A percentile compares a stretch with the other conserved stretches of the same genome.
Conservation (phyloP, 495 filamentous ascomycete species). For the Aspergillus indologenus region DNA sequence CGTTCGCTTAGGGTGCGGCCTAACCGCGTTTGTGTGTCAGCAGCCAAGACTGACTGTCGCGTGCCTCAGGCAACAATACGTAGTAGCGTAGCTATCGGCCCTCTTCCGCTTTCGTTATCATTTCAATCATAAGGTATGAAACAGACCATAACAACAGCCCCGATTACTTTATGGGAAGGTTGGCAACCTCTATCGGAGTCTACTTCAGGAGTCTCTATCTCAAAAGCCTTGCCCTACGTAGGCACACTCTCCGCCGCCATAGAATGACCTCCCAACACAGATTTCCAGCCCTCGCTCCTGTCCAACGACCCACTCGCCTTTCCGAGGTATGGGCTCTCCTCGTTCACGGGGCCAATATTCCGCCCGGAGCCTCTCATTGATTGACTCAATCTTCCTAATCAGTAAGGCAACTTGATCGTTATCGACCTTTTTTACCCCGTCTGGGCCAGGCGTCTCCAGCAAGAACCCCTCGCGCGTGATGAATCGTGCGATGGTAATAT, state of each 20-base stretch:
- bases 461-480: constrained; percentile 54
- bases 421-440: constrained; percentile 23
- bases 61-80: constrained; percentile 27
- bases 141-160: too few relatives aligned
- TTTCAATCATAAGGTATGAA: too few relatives aligned
- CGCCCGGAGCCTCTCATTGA: constrained; percentile 67
- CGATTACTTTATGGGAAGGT: too few relatives aligned
- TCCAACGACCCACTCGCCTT: constrained; percentile 68
- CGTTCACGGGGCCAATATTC: constrained; percentile 65
- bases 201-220: constrained; percentile 5
- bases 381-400: constrained; percentile 64
- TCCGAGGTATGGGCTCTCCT: constrained; percentile 41
- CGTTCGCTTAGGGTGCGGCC: constrained; percentile 46
- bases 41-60: constrained; percentile 16
- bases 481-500: constrained; percentile 84
- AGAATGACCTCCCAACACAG: constrained; percentile 72
- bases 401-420: constrained; percentile 52
- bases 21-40: constrained; percentile 30
- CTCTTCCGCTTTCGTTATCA: neutral
- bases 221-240: constrained; percentile 55
- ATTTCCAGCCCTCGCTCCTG: constrained; percentile 72
- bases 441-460: constrained; percentile 25
- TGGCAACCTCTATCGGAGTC: neutral
- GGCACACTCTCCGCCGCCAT: constrained; percentile 70
- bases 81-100: neutral